Evolutionary conservation across 2,329 filamentous ascomycete species (phyloP).

Genomic region (Exophiala viscosa): DNA sequence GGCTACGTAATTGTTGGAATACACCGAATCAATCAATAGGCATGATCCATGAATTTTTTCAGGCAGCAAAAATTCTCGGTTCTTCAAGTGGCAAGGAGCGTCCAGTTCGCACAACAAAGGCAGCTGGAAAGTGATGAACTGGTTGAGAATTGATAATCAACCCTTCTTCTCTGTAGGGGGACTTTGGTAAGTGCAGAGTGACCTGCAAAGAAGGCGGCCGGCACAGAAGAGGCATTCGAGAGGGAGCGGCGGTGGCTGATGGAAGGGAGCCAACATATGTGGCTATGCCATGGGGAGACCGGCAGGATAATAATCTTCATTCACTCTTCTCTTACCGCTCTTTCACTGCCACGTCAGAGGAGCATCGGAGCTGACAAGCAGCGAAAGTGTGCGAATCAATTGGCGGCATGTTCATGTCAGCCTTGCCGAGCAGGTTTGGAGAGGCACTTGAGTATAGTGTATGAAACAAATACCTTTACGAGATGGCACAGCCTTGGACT

Average conservation of each 20-base stretch:
- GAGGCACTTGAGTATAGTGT: neutral
- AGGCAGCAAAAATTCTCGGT: too few species aligned
- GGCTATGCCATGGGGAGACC: neutral
- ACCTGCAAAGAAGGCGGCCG: neutral
- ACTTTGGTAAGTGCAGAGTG: too few species aligned
- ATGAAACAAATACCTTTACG: neutral
- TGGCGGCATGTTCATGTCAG: neutral
- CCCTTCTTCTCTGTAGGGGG: too few species aligned
- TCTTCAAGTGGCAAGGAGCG: too few species aligned
- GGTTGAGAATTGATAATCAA: too few species aligned
- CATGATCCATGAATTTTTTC: too few species aligned
- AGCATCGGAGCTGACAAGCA: neutral
- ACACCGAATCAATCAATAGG: too few species aligned
- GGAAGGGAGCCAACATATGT: neutral
- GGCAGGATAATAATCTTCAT: too few species aligned
- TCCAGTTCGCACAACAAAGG: too few species aligned
- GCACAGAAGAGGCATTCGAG: neutral
- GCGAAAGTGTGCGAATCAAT: neutral
- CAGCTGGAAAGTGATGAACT: too few species aligned
- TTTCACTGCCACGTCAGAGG: conserved; percentile 2
- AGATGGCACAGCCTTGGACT: neutral
- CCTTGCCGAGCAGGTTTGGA: neutral
- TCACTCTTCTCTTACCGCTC: neutral
- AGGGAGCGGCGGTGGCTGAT: neutral
- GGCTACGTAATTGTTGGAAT: conserved; percentile 6